Percentiles rank a stretch among this genome's conserved stretches.
These are phyloP conservation scores for Coniochaeta sp. DNA, from an alignment of 2,329 filamentous ascomycete genomes.

Conservation along the genomic window DNA sequence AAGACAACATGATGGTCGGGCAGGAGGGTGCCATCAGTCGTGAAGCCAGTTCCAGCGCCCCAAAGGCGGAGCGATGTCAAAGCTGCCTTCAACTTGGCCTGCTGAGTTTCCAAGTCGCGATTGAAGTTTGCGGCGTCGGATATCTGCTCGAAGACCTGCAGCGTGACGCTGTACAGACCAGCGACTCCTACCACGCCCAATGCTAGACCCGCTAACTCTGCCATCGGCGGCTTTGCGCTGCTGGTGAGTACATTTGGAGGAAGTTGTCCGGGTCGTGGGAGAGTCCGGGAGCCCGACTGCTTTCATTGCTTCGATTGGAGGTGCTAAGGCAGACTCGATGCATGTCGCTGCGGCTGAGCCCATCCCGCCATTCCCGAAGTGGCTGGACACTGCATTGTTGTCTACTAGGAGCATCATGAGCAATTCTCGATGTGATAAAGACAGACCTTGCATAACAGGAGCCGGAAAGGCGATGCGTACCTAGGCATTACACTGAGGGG, in stretches of 20 bases:
- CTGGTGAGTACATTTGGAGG: not conserved
- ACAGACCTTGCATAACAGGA: no score
- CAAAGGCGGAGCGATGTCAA: not conserved
- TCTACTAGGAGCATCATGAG: not conserved
- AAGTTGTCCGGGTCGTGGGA: not conserved
- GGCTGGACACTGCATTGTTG: not conserved
- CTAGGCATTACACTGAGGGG: no score
- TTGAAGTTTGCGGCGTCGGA: not conserved
- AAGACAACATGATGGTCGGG: not conserved
- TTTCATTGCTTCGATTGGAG: not conserved
- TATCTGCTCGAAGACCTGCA: constrained; percentile 2
- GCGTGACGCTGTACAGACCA: not conserved
- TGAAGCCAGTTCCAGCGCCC: not conserved
- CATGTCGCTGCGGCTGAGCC: not conserved
- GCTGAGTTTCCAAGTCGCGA: not conserved
- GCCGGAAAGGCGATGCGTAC: no score
- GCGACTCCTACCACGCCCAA: constrained; percentile 1
- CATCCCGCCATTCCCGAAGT: not conserved
- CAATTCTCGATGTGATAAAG: not conserved
- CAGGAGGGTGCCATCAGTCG: not conserved
- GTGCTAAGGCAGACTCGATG: not conserved
- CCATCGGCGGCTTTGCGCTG: not conserved
- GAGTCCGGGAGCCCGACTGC: not conserved
- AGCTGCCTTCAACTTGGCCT: not conserved
- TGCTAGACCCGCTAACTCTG: not conserved